Evolutionary conservation across 2,329 filamentous ascomycete genomes (phyloP), one percentile per base, ranked within the genome.

Genomic region (Nannizzia gypsea): DNA sequence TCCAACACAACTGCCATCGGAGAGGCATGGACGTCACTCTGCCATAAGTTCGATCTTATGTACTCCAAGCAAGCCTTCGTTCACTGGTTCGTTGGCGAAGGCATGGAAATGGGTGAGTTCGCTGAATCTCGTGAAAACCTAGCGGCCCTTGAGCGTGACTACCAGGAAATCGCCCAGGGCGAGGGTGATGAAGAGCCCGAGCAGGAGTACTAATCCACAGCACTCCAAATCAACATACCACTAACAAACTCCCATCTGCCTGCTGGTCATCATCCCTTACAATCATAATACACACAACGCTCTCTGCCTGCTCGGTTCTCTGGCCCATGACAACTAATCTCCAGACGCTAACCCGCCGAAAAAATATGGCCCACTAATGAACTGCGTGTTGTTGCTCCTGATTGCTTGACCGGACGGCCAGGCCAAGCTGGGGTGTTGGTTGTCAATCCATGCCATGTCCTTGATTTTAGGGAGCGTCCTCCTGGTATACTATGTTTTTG

Each of bases 61-160:
- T 86, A 86, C 73, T 80, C 79, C 63, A 86, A 86, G 76, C 81
- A 83, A 63, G 83, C 83, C 11, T 86, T 86, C 68, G 83, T 86
- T n/a, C 83, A 86, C 70, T 86, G 83, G 83, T 86, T 86, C 66
- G 89, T 93, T 59, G 89, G 89, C 66, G 89, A 93, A 78, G 89
- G 89, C 77, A 93, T 93, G 89, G 89, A 93, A 78, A 89, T 93
- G 74, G 89, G 89, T 68, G 89, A 93, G 75, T 93, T 93, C 78
- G 88, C 85, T 64, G 89, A 93, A 76, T 89, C 89, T 63, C 86
- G 89, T 67, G 89, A 93, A 78, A 89, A 93, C 73, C 80, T 93
- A 63, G 89, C 89, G 64, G 89, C 89, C 55, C 80, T 93, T 36
- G 89, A 92, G 80, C 89, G 87, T 79, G 88, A 92, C 69, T 92